These are phyloP conservation scores for Leptodermis oblonga DNA, from an alignment of 257 asterid genomes.

Conservation along the genomic window DNA sequence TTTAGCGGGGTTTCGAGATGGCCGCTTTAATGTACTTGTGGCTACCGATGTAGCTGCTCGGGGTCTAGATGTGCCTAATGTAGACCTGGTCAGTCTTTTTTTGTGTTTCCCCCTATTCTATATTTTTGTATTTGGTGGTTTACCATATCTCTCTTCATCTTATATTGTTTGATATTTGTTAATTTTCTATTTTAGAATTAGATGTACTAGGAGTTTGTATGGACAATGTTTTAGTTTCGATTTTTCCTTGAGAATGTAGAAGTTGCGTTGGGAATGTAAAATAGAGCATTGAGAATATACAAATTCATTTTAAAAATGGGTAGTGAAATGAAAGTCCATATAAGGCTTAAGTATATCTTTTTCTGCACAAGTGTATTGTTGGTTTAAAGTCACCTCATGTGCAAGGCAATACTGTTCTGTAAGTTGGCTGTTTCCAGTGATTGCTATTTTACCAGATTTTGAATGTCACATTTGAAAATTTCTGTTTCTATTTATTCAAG, in stretches of 20 bases:
- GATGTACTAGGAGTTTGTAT: not conserved
- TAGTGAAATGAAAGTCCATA: not conserved
- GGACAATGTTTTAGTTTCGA: not conserved
- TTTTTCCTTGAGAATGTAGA: not conserved
- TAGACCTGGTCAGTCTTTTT: slow-evolving; percentile 65
- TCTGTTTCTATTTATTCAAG: not conserved
- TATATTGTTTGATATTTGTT: not conserved
- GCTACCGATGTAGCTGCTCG: slow-evolving; percentile 99
- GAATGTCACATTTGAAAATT: not conserved
- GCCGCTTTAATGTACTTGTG: slow-evolving; percentile 62
- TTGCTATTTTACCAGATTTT: not conserved
- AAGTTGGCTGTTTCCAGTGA: not conserved
- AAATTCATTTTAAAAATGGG: not conserved
- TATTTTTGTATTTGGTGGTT: not conserved
- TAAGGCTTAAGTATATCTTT: not conserved
- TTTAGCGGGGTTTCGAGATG: slow-evolving; percentile 72
- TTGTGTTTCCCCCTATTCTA: not conserved
- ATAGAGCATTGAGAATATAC: not conserved
- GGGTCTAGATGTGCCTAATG: slow-evolving; percentile 98
- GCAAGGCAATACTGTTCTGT: not conserved
- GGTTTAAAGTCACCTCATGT: not conserved
- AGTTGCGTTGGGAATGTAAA: not conserved
- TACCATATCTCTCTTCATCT: not conserved
- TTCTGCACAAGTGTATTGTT: not conserved
- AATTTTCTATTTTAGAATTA: not conserved